Conservation (phyloP, 1,139 yeast species). For the Candida glucosophila region DNA sequence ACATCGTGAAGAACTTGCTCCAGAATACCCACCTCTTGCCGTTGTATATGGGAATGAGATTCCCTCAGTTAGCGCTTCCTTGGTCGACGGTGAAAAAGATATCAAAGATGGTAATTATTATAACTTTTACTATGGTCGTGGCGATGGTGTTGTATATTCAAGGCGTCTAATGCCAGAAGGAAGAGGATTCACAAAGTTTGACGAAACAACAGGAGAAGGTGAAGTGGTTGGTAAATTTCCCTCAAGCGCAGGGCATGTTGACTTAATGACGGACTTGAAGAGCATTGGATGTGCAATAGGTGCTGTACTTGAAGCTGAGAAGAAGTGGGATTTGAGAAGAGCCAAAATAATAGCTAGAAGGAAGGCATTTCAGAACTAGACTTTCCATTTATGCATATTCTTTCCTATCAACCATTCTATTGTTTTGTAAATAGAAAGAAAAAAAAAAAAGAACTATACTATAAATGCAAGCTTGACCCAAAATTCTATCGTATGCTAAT, state of each 20-base stretch:
- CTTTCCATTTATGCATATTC: too few species aligned
- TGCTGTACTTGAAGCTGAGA: slow-evolving; percentile 51
- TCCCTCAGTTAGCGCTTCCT: slow-evolving; percentile 77
- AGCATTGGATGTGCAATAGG: slow-evolving; percentile 64
- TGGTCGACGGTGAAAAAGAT: slow-evolving; percentile 53
- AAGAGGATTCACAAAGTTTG: slow-evolving; percentile 46
- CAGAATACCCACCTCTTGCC: slow-evolving; percentile 73
- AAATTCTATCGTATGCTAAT: too few species aligned
- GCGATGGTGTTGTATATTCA: slow-evolving; percentile 88
- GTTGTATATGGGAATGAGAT: slow-evolving; percentile 71
- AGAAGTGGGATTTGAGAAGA: slow-evolving; percentile 19
- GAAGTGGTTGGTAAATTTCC: slow-evolving; percentile 61
- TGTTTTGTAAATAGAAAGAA: too few species aligned
- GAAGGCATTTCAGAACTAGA: too few species aligned
- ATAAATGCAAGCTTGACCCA: too few species aligned
- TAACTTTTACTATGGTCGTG: slow-evolving; percentile 77
- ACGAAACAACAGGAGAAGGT: slow-evolving; percentile 26
- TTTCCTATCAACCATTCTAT: too few species aligned
- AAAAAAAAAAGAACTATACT: too few species aligned
- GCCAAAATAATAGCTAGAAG: too few species aligned
- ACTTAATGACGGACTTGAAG: slow-evolving; percentile 63
- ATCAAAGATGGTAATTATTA: slow-evolving; percentile 65
- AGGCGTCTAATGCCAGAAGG: slow-evolving; percentile 74
- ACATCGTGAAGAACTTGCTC: slow-evolving; percentile 35
- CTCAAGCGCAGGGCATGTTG: slow-evolving; percentile 69